Conservation (phyloP, 2,329 filamentous ascomycete genomes). For the Monosporascus sp. region DNA sequence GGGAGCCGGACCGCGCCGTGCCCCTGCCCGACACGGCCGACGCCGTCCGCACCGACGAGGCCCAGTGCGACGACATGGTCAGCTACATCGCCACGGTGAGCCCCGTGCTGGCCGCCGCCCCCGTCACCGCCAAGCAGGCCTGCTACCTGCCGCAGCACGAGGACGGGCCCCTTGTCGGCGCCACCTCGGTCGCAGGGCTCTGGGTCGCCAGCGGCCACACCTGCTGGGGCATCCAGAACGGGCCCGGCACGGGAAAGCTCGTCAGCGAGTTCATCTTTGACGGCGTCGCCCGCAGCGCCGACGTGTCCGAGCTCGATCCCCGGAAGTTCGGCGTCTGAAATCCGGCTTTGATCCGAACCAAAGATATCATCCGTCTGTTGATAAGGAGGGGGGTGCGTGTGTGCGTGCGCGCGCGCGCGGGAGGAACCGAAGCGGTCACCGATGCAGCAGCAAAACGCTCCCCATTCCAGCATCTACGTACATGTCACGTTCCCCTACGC, state of each 20-base stretch:
- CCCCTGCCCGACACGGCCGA: constrained; percentile 74
- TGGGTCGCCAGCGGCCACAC: constrained; percentile 87
- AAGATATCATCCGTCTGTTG: too few relatives aligned
- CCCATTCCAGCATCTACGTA: too few relatives aligned
- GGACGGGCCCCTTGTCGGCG: constrained; percentile 69
- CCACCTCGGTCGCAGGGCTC: constrained; percentile 67
- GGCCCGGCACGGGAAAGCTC: constrained; percentile 76
- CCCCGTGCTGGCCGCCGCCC: constrained; percentile 60
- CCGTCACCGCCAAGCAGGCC: constrained; percentile 74
- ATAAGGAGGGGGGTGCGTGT: too few relatives aligned
- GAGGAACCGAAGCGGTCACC: too few relatives aligned
- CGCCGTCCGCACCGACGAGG: constrained; percentile 68
- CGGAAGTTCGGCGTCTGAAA: constrained; percentile 52
- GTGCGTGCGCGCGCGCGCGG: too few relatives aligned
- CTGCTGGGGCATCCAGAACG: constrained; percentile 98
- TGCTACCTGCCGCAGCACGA: constrained; percentile 86
- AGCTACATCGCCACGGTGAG: constrained; percentile 68
- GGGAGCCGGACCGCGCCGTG: constrained; percentile 71
- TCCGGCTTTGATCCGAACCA: neutral
- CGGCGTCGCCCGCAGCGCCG: constrained; percentile 62
- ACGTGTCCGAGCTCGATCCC: constrained; percentile 63
- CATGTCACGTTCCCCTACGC: too few relatives aligned
- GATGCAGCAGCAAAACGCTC: too few relatives aligned
- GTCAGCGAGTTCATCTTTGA: constrained; percentile 78
- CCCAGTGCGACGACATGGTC: constrained; percentile 78